Percentiles rank a stretch among this genome's conserved stretches.
Evolutionary conservation across 257 asterid species (phyloP).

Genomic region (Gentiana straminea): DNA sequence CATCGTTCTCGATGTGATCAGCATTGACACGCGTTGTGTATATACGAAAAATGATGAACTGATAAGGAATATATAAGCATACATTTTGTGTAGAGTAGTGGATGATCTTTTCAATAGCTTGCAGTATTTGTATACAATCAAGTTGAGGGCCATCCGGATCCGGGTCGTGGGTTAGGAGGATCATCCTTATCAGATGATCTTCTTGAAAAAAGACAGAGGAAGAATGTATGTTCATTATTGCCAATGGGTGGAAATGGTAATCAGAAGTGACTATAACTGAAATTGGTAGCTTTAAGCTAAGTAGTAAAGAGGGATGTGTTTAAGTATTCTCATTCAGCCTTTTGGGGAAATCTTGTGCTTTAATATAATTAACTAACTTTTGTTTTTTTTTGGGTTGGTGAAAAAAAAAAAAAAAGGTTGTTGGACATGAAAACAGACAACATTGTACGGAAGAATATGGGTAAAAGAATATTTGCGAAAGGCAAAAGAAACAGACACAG

Average conservation of each 20-base stretch:
- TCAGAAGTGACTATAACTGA: neutral
- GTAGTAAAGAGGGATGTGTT: neutral
- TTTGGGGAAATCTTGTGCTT: too few relatives aligned
- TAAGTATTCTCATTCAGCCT: neutral
- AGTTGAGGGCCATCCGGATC: slow-evolving; percentile 25
- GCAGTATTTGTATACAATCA: slow-evolving; percentile 37
- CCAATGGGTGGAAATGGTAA: slow-evolving; percentile 12
- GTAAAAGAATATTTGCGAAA: neutral
- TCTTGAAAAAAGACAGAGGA: slow-evolving; percentile 23
- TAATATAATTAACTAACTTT: neutral
- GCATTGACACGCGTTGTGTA: too few relatives aligned
- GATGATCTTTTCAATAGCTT: slow-evolving; percentile 29
- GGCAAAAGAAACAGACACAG: slow-evolving; percentile 1
- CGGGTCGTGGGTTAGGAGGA: slow-evolving; percentile 52
- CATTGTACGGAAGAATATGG: slow-evolving; percentile 1
- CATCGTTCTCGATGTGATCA: too few relatives aligned
- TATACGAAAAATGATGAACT: too few relatives aligned
- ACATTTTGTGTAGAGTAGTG: slow-evolving; percentile 12
- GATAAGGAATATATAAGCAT: too few relatives aligned
- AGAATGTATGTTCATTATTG: slow-evolving; percentile 2
- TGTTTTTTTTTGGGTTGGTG: neutral
- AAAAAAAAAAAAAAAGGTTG: slow-evolving; percentile 4
- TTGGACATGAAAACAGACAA: neutral
- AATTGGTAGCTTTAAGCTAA: slow-evolving; percentile 2
- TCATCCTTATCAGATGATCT: slow-evolving; percentile 38